Evolutionary conservation across 345 rosid genomes (phyloP).

Genomic region (Bruguiera parviflora): DNA sequence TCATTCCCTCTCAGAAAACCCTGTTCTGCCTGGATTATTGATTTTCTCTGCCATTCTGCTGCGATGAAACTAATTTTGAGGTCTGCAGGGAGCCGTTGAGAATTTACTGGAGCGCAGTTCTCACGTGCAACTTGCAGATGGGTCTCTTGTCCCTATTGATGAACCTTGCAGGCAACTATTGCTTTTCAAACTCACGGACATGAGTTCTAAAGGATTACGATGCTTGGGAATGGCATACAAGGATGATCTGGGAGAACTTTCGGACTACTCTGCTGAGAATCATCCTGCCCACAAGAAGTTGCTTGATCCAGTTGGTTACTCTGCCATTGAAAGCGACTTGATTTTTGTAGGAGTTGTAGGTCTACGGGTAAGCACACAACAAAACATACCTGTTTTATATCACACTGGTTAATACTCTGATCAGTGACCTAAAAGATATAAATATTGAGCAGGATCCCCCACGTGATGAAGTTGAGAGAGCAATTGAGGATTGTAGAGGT

Average conservation of each 20-base stretch:
- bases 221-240: slow-evolving; percentile 88
- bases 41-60: background rate
- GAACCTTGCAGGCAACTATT: slow-evolving; percentile 65
- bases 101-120: slow-evolving; percentile 78
- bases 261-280: slow-evolving; percentile 58
- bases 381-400: slow-evolving; percentile 4
- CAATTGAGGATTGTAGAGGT: slow-evolving; percentile 71
- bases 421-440: slow-evolving; percentile 1
- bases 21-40: background rate
- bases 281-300: slow-evolving; percentile 89
- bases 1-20: background rate
- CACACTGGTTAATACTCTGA: background rate
- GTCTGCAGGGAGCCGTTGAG: slow-evolving; percentile 86
- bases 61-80: background rate
- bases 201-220: slow-evolving; percentile 83
- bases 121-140: slow-evolving; percentile 76
- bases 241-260: slow-evolving; percentile 75
- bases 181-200: slow-evolving; percentile 55
- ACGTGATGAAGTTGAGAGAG: slow-evolving; percentile 72
- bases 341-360: slow-evolving; percentile 83
- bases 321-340: slow-evolving; percentile 61
- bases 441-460: slow-evolving; percentile 69
- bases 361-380: slow-evolving; percentile 51
- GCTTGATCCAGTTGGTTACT: slow-evolving; percentile 73
- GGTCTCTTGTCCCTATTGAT: slow-evolving; percentile 66